These are phyloP conservation scores for Cercospora sp. DNA, from an alignment of 2,329 filamentous ascomycete species.

Conservation along the genomic window DNA sequence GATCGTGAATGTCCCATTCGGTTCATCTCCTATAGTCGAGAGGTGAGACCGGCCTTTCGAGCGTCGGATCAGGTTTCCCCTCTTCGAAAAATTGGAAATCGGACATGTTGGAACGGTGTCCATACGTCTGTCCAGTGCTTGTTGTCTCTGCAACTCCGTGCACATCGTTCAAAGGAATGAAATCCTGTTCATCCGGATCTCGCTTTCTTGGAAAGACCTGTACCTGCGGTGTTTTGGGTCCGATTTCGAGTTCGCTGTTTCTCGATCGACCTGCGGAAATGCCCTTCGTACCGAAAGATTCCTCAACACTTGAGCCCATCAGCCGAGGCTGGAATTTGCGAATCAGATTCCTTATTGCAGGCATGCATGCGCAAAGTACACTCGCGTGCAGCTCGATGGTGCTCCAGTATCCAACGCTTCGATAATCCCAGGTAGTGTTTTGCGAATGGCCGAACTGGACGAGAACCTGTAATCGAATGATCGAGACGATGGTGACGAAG, in stretches of 20 bases:
- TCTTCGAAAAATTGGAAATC: background rate
- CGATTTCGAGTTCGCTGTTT: background rate
- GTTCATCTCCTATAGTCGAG: background rate
- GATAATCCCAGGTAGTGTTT: slow-evolving; percentile 24
- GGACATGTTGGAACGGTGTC: background rate
- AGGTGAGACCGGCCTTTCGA: background rate
- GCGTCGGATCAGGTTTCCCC: background rate
- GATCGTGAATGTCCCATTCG: background rate
- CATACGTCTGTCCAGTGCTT: background rate
- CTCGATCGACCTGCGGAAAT: background rate
- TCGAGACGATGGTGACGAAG: slow-evolving; percentile 27
- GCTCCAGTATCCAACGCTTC: slow-evolving; percentile 16
- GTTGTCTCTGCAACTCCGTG: slow-evolving; percentile 6
- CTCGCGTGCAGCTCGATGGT: slow-evolving; percentile 20
- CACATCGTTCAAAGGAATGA: slow-evolving; percentile 18
- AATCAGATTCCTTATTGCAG: slow-evolving; percentile 19
- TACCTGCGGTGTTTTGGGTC: background rate
- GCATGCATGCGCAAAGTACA: slow-evolving; percentile 22
- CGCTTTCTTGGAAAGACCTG: background rate
- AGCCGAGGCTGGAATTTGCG: slow-evolving; percentile 12
- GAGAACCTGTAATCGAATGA: slow-evolving; percentile 25
- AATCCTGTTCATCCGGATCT: slow-evolving; percentile 16
- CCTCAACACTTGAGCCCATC: slow-evolving; percentile 11
- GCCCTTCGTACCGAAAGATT: background rate
- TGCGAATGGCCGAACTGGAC: slow-evolving; percentile 24